A percentile compares a stretch with the other conserved stretches of the same genome.
phyloP scores from a whole-genome alignment of 2,329 filamentous ascomycete species.

The Rachicladosporium sp. region DNA sequence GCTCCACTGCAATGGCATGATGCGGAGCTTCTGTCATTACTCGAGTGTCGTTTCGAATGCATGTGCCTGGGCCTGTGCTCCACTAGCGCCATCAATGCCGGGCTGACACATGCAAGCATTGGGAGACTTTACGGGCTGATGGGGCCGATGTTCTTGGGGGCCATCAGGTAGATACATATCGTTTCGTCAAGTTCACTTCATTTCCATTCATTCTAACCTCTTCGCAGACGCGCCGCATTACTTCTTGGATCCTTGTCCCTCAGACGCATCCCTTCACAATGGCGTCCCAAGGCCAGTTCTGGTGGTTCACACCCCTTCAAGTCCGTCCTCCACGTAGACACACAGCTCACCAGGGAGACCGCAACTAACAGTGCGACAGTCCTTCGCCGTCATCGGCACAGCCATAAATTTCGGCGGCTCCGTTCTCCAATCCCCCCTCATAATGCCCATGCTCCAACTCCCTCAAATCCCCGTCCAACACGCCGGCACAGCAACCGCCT shows the following conservation, averaged over 20 bases:
- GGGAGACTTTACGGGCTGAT: no score
- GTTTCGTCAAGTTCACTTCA: no score
- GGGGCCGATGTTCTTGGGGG: no score
- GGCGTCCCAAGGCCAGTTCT: constrained; percentile 15
- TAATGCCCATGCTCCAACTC: constrained; percentile 19
- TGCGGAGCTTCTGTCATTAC: no score
- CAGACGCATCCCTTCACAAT: constrained; percentile 7
- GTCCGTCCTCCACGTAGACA: constrained; percentile 1
- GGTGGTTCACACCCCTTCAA: constrained; percentile 21
- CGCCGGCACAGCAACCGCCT: constrained; percentile 16
- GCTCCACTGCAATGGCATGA: no score
- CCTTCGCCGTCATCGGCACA: constrained; percentile 17
- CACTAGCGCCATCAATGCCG: no score
- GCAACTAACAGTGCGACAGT: neutral
- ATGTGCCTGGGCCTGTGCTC: no score
- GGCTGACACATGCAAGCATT: no score
- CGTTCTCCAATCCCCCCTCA: constrained; percentile 20
- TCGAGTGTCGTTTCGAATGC: no score
- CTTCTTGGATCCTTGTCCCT: neutral
- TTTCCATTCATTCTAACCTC: neutral
- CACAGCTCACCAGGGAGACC: no score
- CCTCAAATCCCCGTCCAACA: constrained; percentile 14
- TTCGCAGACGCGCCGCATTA: neutral
- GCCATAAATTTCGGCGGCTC: constrained; percentile 22
- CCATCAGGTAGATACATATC: no score